Base-by-base conservation (phyloP, 2,329 filamentous ascomycete species). In the Ascochyta rabiei region DNA sequence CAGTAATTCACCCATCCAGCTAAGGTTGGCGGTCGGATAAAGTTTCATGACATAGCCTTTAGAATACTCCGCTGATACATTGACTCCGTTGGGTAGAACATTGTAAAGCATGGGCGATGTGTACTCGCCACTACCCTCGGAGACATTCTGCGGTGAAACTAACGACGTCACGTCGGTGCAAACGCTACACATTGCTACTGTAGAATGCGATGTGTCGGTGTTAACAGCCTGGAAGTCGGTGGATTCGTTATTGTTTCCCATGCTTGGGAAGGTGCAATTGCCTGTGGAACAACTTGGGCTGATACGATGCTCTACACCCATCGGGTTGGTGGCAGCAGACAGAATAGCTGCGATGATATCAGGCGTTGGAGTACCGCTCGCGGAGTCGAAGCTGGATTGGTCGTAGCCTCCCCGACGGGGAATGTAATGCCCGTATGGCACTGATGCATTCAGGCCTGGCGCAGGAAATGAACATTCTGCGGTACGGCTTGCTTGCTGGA, bases 401-500 rank as follows among this genome's bases (percentile, higher is more conserved):
- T 26, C n/a, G n/a, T 38, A 47, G 15, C 24, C 33, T 6, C 47
- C 31, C 6, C 30, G 21, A 18, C 47, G 38, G 16, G 47, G 47
- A 9, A 49, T 19, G 18, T 30, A 37, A 12, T 49, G 47, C 4
- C 38, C 47, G n/a, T 35, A 49, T 3, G 38, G 30, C 1, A 49
- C 4, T 4, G 47, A 28, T 2, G 38, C 47, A 1, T 30, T 30
- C 1, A 43, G 15, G 6, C 16, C 23, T 10, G 10, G 2, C 6
- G 23, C 31, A 6, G 24, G 15, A n/a, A 42, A 43, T 9, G 16
- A 26, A n/a, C 39, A 49, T 10, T 19, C 28, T 3, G n/a, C 4
- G 6, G 50, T 53, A 4, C 50, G 50, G 19, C 50, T 53, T 4
- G 50, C 50, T 18, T 47, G 50, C 24, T 53, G 50, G 6, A 48